Evolutionary conservation across 345 rosid species (phyloP).

Genomic region (Capsella bursapastoris): DNA sequence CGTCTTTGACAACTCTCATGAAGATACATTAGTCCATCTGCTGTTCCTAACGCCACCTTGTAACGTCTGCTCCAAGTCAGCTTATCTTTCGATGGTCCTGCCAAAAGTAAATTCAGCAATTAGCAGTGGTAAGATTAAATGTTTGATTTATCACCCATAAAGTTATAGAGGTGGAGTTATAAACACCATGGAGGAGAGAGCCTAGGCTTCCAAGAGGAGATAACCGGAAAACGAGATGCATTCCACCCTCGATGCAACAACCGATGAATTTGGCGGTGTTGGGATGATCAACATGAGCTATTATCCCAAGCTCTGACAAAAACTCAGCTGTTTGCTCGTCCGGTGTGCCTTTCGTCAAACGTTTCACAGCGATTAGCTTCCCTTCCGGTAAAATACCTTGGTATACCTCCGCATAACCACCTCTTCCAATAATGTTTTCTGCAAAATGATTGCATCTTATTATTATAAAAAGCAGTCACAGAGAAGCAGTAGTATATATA

Average conservation of each 20-base stretch:
- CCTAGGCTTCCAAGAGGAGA: constrained; percentile 84
- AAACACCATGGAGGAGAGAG: constrained; percentile 76
- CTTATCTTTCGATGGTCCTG: constrained; percentile 58
- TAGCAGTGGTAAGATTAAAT: not conserved
- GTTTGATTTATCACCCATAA: not conserved
- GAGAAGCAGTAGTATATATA: not conserved
- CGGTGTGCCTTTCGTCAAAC: constrained; percentile 66
- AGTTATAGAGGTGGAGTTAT: constrained; percentile 1
- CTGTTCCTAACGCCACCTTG: constrained; percentile 81
- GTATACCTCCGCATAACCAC: constrained; percentile 93
- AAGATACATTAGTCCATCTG: constrained; percentile 86
- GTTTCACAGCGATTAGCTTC: constrained; percentile 74
- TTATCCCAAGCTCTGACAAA: constrained; percentile 79
- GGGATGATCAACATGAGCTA: constrained; percentile 90
- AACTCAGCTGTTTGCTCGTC: constrained; percentile 71
- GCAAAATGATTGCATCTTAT: constrained; percentile 19
- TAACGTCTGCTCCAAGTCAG: constrained; percentile 84
- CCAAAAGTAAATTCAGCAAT: not conserved
- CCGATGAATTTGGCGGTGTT: constrained; percentile 90
- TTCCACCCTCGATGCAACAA: constrained; percentile 77
- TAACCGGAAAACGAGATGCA: constrained; percentile 79
- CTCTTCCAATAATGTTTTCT: constrained; percentile 88
- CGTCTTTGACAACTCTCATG: constrained; percentile 81
- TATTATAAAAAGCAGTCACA: not conserved
- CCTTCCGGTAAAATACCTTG: constrained; percentile 71